Base-by-base conservation (phyloP, 2,329 filamentous ascomycete species). In the Ascochyta clinopodiicola region DNA sequence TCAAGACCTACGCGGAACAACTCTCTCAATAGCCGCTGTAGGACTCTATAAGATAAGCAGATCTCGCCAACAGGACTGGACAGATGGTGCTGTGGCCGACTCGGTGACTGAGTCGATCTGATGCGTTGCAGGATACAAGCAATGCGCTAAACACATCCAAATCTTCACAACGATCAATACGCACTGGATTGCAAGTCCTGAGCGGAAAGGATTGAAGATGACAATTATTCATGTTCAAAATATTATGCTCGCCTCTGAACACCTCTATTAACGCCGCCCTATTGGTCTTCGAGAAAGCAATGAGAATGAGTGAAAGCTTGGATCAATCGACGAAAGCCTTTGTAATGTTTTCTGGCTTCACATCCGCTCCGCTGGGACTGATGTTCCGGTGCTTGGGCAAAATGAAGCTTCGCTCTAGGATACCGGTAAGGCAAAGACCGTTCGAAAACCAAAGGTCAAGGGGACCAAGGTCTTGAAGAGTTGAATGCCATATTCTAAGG, bases 261-360 rank as follows among this genome's bases (percentile, higher is more conserved):
- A 69, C 61, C 67, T 72, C 70, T 72, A 70, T 63, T 25, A 66
- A 70, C 68, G 60, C 68, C 65, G 47, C 58, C 66, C 67, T 67
- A 63, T 58, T 45, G 51, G 48, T 63, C 59, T 63, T 61, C 47
- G 44, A 48, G 44, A 51, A 51, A 51, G 48, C 51, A 47, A 46
- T 35, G 17, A 13, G 25, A 44, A 44, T 27, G 35, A 47, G 21
- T 19, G 47, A 51, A 38, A 47, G 34, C 51, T 35, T 22, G 29
- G 39, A 25, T 19, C 31, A 27, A 32, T 49, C 35, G 56, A 51
- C 43, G 40, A 47, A 61, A 56, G 32, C 43, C 36, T 12, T 51
- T 45, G 27, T 59, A 15, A 56, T 39, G 44, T 59, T 56, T 21
- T 59, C 39, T 36, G 22, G 13, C 32, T 24, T 17, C 42, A 22